Evolutionary conservation across 2,329 filamentous ascomycete species (phyloP).

Genomic region (Berkeleyomyces basicola): DNA sequence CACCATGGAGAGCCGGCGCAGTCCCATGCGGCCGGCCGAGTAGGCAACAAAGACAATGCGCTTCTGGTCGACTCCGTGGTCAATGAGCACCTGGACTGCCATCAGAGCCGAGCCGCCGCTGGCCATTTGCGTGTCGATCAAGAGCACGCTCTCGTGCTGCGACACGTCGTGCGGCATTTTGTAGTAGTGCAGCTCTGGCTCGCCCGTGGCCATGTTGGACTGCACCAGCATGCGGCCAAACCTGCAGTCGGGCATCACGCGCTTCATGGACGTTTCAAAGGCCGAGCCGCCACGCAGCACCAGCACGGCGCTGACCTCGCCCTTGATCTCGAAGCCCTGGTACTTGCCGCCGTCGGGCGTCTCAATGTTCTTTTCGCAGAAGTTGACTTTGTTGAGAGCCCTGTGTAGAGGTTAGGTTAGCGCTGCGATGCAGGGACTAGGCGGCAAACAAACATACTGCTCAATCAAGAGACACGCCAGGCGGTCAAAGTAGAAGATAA

Average conservation of each 20-base stretch:
- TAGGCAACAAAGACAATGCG: slow-evolving; percentile 89
- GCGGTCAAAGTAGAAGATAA: slow-evolving; percentile 94
- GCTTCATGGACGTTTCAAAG: slow-evolving; percentile 72
- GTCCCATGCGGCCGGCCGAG: slow-evolving; percentile 65
- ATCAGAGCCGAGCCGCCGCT: slow-evolving; percentile 74
- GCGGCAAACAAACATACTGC: slow-evolving; percentile 46
- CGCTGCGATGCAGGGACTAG: slow-evolving; percentile 45
- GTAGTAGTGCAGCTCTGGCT: slow-evolving; percentile 84
- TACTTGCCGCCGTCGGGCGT: slow-evolving; percentile 60
- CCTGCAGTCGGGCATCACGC: slow-evolving; percentile 82
- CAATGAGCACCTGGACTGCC: slow-evolving; percentile 89
- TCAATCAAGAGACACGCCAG: slow-evolving; percentile 74
- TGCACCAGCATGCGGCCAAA: slow-evolving; percentile 84
- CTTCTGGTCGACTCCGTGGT: slow-evolving; percentile 74
- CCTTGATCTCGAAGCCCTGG: slow-evolving; percentile 50
- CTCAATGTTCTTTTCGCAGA: slow-evolving; percentile 42
- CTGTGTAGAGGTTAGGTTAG: slow-evolving; percentile 25
- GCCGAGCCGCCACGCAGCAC: slow-evolving; percentile 78
- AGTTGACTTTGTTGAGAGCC: slow-evolving; percentile 61
- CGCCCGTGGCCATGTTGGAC: slow-evolving; percentile 66
- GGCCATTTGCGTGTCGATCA: slow-evolving; percentile 89
- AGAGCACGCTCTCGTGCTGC: slow-evolving; percentile 61
- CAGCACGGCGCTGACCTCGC: slow-evolving; percentile 69
- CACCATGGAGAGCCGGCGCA: slow-evolving; percentile 73
- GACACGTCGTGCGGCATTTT: slow-evolving; percentile 60